Conservation (phyloP, 2,329 filamentous ascomycete genomes). For the Emericellopsis cladophorae region DNA sequence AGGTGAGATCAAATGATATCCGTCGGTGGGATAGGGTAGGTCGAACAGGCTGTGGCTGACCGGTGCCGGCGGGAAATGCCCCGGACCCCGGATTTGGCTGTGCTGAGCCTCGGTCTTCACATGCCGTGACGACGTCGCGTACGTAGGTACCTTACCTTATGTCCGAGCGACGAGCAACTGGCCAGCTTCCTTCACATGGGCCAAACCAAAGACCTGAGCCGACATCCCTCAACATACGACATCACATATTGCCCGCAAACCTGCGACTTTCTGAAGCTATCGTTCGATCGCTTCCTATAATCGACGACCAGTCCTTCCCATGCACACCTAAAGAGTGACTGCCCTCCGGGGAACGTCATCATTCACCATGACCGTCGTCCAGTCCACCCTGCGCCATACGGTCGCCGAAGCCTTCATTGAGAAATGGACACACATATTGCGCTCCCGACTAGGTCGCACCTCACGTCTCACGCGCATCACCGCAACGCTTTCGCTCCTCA, state of each 20-base stretch:
- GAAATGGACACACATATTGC: conserved; percentile 42
- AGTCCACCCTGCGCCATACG: conserved; percentile 66
- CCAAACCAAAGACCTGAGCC: no score
- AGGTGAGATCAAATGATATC: no score
- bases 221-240: no score
- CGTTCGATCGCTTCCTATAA: no score
- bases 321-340: background rate
- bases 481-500: conserved; percentile 60
- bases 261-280: no score
- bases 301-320: no score
- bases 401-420: conserved; percentile 50
- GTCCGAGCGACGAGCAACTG: background rate
- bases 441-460: conserved; percentile 44
- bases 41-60: no score
- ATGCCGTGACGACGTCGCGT: background rate
- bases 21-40: no score
- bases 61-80: no score
- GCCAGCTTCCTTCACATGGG: no score
- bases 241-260: no score
- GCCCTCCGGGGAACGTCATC: conserved; percentile 1
- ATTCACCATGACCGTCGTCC: conserved; percentile 57
- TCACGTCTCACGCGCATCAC: conserved; percentile 62
- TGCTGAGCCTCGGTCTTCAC: background rate
- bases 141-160: background rate
- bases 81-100: no score